A percentile compares a stretch with the other conserved stretches of the same genome.
Evolutionary conservation across 768 basidiomycete species (phyloP).

Genomic region (Royoungia palumana): DNA sequence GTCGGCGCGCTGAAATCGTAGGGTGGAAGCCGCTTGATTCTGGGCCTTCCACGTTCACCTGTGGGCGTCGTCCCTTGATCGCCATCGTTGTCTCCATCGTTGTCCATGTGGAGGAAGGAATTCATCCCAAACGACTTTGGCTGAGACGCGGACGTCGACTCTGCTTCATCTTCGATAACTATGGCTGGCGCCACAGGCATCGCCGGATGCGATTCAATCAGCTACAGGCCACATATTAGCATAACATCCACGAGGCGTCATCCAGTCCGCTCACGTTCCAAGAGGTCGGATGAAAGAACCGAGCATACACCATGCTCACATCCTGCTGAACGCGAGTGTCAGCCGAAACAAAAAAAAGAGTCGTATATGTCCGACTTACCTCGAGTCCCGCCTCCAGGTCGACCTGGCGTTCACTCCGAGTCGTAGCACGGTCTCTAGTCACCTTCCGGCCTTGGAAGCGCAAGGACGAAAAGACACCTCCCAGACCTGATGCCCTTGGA

Average conservation of each 20-base stretch:
- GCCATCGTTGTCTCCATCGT: not conserved
- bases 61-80: not conserved
- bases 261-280: conserved; percentile 14
- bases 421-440: not conserved
- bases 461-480: conserved; percentile 6
- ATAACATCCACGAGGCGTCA: not conserved
- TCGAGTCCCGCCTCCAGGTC: conserved; percentile 14
- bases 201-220: conserved; percentile 13
- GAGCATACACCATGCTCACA: conserved; percentile 21
- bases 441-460: not conserved
- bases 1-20: conserved; percentile 12
- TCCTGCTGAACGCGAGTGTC: conserved; percentile 4
- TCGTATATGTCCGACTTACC: not conserved
- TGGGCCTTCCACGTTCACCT: not conserved
- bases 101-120: conserved; percentile 11
- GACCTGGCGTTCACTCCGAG: not conserved
- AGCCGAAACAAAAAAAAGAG: not conserved
- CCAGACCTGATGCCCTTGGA: conserved; percentile 5
- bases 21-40: conserved; percentile 1
- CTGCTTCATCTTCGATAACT: conserved; percentile 16
- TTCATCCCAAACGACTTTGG: conserved; percentile 2
- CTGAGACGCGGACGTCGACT: not conserved
- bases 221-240: not conserved
- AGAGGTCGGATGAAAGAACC: conserved; percentile 18
- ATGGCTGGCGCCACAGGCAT: conserved; percentile 16